A percentile compares a stretch with the other conserved stretches of the same genome.
phyloP scores from a whole-genome alignment of 1,284 basidiomycete species.

The Macrocybe sp. region DNA sequence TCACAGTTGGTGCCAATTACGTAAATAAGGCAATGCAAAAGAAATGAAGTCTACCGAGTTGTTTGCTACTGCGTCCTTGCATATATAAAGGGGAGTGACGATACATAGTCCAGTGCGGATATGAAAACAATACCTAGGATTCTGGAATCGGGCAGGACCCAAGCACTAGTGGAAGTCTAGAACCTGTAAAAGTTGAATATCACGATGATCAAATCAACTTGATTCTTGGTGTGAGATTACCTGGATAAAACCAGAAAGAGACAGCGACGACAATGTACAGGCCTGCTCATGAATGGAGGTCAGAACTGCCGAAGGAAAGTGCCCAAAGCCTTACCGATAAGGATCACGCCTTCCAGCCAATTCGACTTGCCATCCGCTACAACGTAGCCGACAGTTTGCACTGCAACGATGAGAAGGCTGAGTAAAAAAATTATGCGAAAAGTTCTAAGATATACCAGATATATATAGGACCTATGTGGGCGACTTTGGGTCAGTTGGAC shows the following conservation, averaged over 20 bases:
- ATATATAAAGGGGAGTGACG: neutral
- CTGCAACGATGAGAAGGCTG: slow-evolving; percentile 22
- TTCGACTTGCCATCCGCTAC: slow-evolving; percentile 84
- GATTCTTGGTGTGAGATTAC: slow-evolving; percentile 17
- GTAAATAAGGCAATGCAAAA: neutral
- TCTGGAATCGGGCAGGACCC: slow-evolving; percentile 8
- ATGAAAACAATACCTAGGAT: too few species aligned
- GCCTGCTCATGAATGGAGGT: slow-evolving; percentile 24
- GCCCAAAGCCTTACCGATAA: slow-evolving; percentile 47
- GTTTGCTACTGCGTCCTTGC: neutral
- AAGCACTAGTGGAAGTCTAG: slow-evolving; percentile 15
- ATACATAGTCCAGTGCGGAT: neutral
- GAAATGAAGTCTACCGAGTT: neutral
- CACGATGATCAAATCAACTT: neutral
- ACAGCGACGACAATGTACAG: slow-evolving; percentile 57
- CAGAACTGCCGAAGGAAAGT: neutral
- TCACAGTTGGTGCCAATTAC: neutral
- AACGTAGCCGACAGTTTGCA: slow-evolving; percentile 79
- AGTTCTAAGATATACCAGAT: slow-evolving; percentile 17
- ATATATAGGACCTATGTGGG: slow-evolving; percentile 29
- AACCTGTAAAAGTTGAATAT: slow-evolving; percentile 13
- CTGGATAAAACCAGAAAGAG: slow-evolving; percentile 60
- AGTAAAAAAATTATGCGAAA: too few species aligned
- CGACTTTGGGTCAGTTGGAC: slow-evolving; percentile 5
- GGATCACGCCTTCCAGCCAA: slow-evolving; percentile 73